Evolutionary conservation across 345 rosid species (phyloP), one percentile per base, ranked within the genome.

Genomic region (Ricinus communis): DNA sequence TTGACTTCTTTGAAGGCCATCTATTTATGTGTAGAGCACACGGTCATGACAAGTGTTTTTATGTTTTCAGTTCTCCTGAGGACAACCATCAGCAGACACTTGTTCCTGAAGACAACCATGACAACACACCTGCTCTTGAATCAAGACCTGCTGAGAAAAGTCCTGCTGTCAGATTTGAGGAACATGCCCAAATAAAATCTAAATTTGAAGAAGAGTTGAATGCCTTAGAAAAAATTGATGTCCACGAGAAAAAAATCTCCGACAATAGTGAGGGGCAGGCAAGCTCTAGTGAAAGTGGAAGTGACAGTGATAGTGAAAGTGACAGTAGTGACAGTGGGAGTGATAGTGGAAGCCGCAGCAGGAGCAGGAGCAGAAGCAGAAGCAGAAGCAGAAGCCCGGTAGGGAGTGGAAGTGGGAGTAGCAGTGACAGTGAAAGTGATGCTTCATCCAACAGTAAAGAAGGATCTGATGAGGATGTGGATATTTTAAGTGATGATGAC

Each of bases 361-460:
- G 81, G 60, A 81, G 91, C 72, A 70, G 82, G 64, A 82, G 90
- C 71, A 75, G 81, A 64, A 87, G 87, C 69, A 79, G 73, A 65
- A 82, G 90, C 71, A 75, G 81, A 64, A 87, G 87, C 69, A 79
- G 73, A 65, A 83, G 88, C 66, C 86, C 85, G 0, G 84, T 67
- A 6, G 85, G 73, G 59, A 88, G 86, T 66, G 85, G 85, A 61
- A 92, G 92, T 75, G 92, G 86, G 60, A 88, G 96, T 79, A 89
- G 96, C 84, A 95, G 97, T 73, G 93, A 91, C 69, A 92, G 99
- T 83, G 97, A 89, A 58, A 92, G 90, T 68, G 97, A 90, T 80
- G 89, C 86, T 81, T 87, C 97, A 69, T 89, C 97, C 65, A 89
- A 86, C 80, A 87, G 97, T 77, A 89, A 86, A 79, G 91, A 92